Conservation (phyloP, 169 alveolate species). For the Plasmodium yoelii region DNA sequence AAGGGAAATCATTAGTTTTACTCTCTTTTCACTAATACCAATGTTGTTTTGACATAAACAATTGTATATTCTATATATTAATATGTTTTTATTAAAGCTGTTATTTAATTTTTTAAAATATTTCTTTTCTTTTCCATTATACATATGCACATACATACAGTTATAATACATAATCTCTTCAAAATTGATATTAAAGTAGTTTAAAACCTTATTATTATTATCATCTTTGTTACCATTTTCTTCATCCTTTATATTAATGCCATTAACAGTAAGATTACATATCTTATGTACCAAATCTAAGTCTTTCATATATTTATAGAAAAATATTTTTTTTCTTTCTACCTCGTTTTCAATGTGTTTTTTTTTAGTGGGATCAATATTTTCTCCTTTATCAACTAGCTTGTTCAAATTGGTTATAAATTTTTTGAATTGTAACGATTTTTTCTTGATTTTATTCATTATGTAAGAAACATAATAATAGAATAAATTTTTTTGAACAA, state of each 20-base stretch:
- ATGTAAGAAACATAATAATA: constrained; percentile 18
- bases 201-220: background rate
- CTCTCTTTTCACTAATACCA: background rate
- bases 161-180: constrained; percentile 52
- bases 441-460: background rate
- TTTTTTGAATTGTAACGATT: constrained; percentile 6
- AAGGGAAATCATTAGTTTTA: constrained; percentile 13
- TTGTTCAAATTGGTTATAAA: background rate
- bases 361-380: background rate
- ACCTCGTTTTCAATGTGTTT: background rate
- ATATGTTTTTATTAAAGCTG: background rate
- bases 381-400: background rate
- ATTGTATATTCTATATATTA: constrained; percentile 21
- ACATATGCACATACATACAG: background rate
- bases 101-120: constrained; percentile 30
- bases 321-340: constrained; percentile 18
- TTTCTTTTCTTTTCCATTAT: constrained; percentile 13
- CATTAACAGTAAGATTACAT: background rate
- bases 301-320: constrained; percentile 7
- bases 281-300: constrained; percentile 10
- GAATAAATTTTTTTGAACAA: constrained; percentile 1
- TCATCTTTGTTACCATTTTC: background rate
- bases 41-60: constrained; percentile 17
- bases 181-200: background rate
- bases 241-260: background rate